Evolutionary conservation across 805 yeast genomes (phyloP).

Genomic region (Millerozyma miso): DNA sequence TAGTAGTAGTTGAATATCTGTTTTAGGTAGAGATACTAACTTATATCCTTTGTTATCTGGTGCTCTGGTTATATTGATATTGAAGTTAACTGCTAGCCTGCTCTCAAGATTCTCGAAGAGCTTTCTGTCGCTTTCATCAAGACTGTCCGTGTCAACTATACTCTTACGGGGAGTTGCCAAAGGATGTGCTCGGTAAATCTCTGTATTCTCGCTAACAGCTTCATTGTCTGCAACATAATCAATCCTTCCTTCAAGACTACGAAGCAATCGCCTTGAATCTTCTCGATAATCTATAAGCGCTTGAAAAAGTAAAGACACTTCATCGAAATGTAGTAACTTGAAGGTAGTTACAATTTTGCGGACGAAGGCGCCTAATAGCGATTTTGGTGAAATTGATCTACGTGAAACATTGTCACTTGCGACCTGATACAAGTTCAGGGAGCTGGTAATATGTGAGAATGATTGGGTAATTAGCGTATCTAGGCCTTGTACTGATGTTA

Average conservation of each 20-base stretch:
- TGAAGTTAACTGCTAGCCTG: slow-evolving; percentile 7
- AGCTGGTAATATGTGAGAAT: not conserved
- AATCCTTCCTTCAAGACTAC: slow-evolving; percentile 8
- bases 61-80: slow-evolving; percentile 8
- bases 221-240: not conserved
- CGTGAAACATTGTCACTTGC: not conserved
- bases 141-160: not conserved
- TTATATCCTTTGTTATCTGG: slow-evolving; percentile 6
- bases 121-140: slow-evolving; percentile 8
- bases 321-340: slow-evolving; percentile 34
- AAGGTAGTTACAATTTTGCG: slow-evolving; percentile 28
- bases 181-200: not conserved
- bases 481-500: slow-evolving; percentile 28
- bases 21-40: slow-evolving; percentile 42
- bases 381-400: slow-evolving; percentile 15
- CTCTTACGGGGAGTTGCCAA: not conserved
- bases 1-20: slow-evolving; percentile 47
- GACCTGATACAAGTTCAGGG: not conserved
- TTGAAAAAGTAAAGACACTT: slow-evolving; percentile 25
- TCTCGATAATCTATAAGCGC: slow-evolving; percentile 34
- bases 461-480: slow-evolving; percentile 2
- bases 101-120: slow-evolving; percentile 14
- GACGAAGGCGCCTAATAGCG: slow-evolving; percentile 30
- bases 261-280: slow-evolving; percentile 17
- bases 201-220: not conserved